These are phyloP conservation scores for Vigna hirtella DNA, from an alignment of 306 rosid species.

Conservation along the genomic window DNA sequence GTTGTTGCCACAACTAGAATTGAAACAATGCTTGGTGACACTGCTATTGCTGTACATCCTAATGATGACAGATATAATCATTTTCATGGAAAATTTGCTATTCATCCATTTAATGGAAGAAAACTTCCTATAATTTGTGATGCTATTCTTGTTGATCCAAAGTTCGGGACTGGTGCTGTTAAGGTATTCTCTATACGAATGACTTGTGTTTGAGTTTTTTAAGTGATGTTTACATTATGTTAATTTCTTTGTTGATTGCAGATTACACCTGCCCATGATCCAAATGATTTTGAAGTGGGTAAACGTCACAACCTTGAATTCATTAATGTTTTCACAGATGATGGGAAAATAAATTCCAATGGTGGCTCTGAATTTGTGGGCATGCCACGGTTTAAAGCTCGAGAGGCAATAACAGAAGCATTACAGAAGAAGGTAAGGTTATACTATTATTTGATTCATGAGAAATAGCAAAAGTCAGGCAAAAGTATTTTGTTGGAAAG, in stretches of 20 bases:
- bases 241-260: slow-evolving; percentile 53
- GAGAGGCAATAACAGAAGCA: slow-evolving; percentile 78
- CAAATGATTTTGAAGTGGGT: slow-evolving; percentile 95
- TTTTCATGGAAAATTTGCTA: slow-evolving; percentile 86
- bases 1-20: slow-evolving; percentile 95
- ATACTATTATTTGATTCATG: slow-evolving; percentile 13
- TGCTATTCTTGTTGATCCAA: slow-evolving; percentile 88
- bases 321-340: slow-evolving; percentile 82
- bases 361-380: slow-evolving; percentile 86
- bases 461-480: not conserved
- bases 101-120: slow-evolving; percentile 92
- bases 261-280: slow-evolving; percentile 99
- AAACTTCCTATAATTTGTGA: slow-evolving; percentile 86
- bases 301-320: slow-evolving; percentile 85
- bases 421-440: slow-evolving; percentile 78
- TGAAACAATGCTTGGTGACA: slow-evolving; percentile 98
- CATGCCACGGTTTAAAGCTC: slow-evolving; percentile 88
- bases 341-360: slow-evolving; percentile 87
- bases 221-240: slow-evolving; percentile 25
- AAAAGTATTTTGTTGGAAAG: slow-evolving; percentile 31
- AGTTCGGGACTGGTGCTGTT: slow-evolving; percentile 95
- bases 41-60: slow-evolving; percentile 93
- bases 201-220: slow-evolving; percentile 29
- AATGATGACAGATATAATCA: slow-evolving; percentile 68
- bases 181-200: slow-evolving; percentile 64